These are phyloP conservation scores for Leccinum variicolor DNA, from an alignment of 768 basidiomycete genomes.

Conservation along the genomic window DNA sequence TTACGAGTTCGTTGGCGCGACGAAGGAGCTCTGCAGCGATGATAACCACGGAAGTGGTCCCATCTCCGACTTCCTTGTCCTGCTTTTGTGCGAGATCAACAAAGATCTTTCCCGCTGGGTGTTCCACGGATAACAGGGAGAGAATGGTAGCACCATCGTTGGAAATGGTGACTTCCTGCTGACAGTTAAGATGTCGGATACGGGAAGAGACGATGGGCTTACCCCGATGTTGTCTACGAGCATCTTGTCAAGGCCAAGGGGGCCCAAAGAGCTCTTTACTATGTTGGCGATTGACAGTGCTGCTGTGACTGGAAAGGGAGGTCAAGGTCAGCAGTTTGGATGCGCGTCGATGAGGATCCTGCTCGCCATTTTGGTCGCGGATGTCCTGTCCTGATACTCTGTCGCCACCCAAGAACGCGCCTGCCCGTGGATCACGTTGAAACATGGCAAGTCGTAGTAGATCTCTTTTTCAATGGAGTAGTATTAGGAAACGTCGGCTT, in stretches of 20 bases:
- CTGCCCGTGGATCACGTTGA: conserved; percentile 88
- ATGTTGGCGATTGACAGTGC: conserved; percentile 97
- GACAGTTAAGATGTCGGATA: conserved; percentile 9
- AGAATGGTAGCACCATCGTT: conserved; percentile 99
- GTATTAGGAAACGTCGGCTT: conserved; percentile 8
- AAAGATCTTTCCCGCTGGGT: conserved; percentile 96
- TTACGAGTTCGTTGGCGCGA: conserved; percentile 96
- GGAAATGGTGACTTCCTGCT: conserved; percentile 96
- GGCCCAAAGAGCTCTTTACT: conserved; percentile 93
- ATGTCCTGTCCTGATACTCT: conserved; percentile 94
- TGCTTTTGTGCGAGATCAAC: conserved; percentile 99
- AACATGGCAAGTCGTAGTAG: conserved; percentile 50
- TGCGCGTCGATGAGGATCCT: neutral
- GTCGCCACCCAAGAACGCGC: conserved; percentile 92
- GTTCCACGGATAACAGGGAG: conserved; percentile 87
- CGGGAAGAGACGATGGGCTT: conserved; percentile 26
- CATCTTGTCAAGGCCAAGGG: conserved; percentile 95
- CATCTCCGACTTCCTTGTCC: conserved; percentile 99
- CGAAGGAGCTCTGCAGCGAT: conserved; percentile 96
- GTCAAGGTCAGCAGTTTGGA: neutral
- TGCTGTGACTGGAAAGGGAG: conserved; percentile 67
- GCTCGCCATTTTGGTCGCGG: conserved; percentile 89
- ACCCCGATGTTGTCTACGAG: conserved; percentile 97
- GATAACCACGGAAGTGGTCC: conserved; percentile 97
- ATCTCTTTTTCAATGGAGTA: conserved; percentile 1